Percentiles rank a stretch among this genome's conserved stretches.
These are phyloP conservation scores for Colletotrichum sp. DNA, from an alignment of 2,329 filamentous ascomycete species.

Conservation along the genomic window DNA sequence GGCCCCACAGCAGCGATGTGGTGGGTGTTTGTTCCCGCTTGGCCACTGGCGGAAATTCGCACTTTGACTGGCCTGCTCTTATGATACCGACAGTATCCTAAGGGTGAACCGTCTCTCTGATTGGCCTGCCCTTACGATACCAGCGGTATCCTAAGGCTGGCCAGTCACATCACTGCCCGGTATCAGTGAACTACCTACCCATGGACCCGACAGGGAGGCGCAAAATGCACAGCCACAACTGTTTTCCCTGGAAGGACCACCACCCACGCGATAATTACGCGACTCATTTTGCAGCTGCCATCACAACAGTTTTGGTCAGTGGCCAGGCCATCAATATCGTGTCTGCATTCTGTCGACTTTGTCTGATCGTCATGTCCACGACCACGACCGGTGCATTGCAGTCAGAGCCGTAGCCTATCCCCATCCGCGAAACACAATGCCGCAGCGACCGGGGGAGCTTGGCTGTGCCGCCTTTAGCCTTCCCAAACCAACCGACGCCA, in stretches of 20 bases:
- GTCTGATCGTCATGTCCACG: neutral
- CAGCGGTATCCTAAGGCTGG: too few relatives aligned
- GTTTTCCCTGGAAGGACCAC: neutral
- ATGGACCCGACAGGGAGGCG: neutral
- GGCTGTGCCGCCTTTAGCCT: neutral
- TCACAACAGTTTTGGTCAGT: neutral
- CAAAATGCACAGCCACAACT: neutral
- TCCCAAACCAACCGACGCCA: neutral
- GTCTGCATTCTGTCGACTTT: neutral
- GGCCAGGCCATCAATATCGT: neutral
- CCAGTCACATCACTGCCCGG: too few relatives aligned
- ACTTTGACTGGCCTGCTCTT: too few relatives aligned
- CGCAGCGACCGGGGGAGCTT: neutral
- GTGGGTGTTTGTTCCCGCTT: neutral
- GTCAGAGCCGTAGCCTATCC: neutral
- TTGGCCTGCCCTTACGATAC: too few relatives aligned
- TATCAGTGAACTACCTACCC: too few relatives aligned
- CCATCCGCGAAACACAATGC: neutral
- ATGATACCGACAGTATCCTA: too few relatives aligned
- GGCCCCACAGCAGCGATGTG: constrained; percentile 4
- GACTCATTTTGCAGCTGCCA: neutral
- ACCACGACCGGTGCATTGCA: neutral
- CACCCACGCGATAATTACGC: neutral
- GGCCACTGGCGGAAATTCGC: neutral
- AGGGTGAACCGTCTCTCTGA: too few relatives aligned